Percentiles rank a stretch among this genome's conserved stretches.
These are phyloP conservation scores for Pseudogymnoascus sp. DNA, from an alignment of 2,329 filamentous ascomycete species.

Conservation along the genomic window DNA sequence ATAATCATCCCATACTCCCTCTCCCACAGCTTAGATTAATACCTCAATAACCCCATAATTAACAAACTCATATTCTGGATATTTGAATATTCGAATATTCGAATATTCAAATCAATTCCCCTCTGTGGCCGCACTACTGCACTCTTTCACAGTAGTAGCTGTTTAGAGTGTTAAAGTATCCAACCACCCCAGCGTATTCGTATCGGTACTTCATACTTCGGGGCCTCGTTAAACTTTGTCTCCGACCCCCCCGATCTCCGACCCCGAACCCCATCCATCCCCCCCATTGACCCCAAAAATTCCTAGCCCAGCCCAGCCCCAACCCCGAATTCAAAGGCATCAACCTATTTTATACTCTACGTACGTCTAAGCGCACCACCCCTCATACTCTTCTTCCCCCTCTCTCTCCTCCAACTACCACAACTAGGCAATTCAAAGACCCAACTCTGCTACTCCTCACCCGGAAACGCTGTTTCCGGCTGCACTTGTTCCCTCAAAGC, in stretches of 20 bases:
- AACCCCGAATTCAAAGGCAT: neutral
- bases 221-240: neutral
- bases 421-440: neutral
- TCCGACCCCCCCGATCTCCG: neutral
- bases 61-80: too few relatives aligned
- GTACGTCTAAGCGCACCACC: neutral
- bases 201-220: neutral
- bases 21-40: too few relatives aligned
- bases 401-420: neutral
- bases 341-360: neutral
- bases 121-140: neutral
- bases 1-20: neutral
- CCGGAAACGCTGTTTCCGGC: neutral
- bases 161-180: neutral
- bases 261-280: neutral
- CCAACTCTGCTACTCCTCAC: neutral
- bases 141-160: neutral
- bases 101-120: neutral
- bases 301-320: neutral
- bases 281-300: neutral
- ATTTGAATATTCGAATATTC: neutral
- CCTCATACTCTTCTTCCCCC: neutral
- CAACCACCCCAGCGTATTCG: neutral
- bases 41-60: neutral
- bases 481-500: neutral